phyloP scores from a whole-genome alignment of 108 stramenopile species.

The Bacterosira constricta region DNA sequence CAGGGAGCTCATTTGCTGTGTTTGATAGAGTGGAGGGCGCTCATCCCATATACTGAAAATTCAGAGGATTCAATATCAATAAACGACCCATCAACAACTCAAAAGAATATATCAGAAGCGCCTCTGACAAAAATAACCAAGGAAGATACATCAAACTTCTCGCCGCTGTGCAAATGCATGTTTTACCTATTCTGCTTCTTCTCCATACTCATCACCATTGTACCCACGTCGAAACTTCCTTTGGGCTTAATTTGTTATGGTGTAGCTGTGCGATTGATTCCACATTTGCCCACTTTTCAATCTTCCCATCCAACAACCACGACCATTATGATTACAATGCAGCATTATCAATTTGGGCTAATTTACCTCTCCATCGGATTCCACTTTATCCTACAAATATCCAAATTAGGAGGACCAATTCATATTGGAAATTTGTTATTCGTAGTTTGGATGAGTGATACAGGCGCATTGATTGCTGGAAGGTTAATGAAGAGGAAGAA shows the following conservation, averaged over 20 bases:
- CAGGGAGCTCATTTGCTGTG: slow-evolving; percentile 57
- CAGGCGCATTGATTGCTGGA: slow-evolving; percentile 74
- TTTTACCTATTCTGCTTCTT: slow-evolving; percentile 27
- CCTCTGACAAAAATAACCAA: neutral
- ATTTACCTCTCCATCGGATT: slow-evolving; percentile 68
- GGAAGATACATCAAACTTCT: neutral
- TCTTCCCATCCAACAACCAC: neutral
- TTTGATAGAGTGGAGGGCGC: slow-evolving; percentile 54
- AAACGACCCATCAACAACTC: neutral
- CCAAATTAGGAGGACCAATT: slow-evolving; percentile 41
- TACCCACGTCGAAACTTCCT: slow-evolving; percentile 23
- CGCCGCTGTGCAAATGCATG: slow-evolving; percentile 11
- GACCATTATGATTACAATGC: slow-evolving; percentile 19
- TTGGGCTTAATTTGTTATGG: slow-evolving; percentile 17
- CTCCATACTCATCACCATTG: slow-evolving; percentile 24
- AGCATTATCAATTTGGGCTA: slow-evolving; percentile 67
- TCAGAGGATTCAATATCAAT: neutral
- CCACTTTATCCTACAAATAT: slow-evolving; percentile 53
- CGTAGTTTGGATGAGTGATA: slow-evolving; percentile 84
- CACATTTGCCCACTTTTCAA: slow-evolving; percentile 28
- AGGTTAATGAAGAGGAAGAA: slow-evolving; percentile 32
- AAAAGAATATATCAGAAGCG: neutral
- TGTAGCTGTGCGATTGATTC: slow-evolving; percentile 22
- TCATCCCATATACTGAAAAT: slow-evolving; percentile 6
- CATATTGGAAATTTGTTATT: slow-evolving; percentile 61